Conservation (phyloP, 345 rosid species). For the Syzygium aromaticum region DNA sequence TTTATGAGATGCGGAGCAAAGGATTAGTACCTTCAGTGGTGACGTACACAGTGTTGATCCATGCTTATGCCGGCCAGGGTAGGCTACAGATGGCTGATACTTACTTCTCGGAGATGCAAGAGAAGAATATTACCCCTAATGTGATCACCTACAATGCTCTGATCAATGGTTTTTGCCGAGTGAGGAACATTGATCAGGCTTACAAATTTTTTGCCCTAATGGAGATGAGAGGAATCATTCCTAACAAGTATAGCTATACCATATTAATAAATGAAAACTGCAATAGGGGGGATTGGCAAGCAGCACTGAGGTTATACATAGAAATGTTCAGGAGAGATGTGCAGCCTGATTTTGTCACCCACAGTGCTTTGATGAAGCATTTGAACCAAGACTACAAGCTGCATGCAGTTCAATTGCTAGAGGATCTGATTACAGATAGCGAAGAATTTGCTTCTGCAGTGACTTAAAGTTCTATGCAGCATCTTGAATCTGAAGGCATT, state of each 20-base stretch:
- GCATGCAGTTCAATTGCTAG: conserved; percentile 37
- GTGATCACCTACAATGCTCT: conserved; percentile 67
- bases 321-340: conserved; percentile 58
- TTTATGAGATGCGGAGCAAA: conserved; percentile 39
- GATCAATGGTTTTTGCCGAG: conserved; percentile 55
- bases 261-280: conserved; percentile 54
- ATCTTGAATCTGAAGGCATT: neutral
- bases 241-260: conserved; percentile 67
- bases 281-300: conserved; percentile 43
- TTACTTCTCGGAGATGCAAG: conserved; percentile 52
- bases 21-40: conserved; percentile 48
- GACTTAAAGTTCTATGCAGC: conserved; percentile 9
- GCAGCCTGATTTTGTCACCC: conserved; percentile 52
- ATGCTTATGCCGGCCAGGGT: conserved; percentile 49
- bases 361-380: conserved; percentile 45
- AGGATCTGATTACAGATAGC: conserved; percentile 24
- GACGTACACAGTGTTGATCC: conserved; percentile 66
- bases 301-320: conserved; percentile 52
- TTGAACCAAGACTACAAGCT: conserved; percentile 35
- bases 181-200: conserved; percentile 37
- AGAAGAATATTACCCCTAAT: conserved; percentile 43
- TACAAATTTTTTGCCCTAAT: conserved; percentile 41
- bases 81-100: conserved; percentile 39
- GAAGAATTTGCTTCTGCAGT: neutral
- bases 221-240: conserved; percentile 43